Evolutionary conservation across 257 asterid genomes (phyloP).

Genomic region (Hygrophila difformis): DNA sequence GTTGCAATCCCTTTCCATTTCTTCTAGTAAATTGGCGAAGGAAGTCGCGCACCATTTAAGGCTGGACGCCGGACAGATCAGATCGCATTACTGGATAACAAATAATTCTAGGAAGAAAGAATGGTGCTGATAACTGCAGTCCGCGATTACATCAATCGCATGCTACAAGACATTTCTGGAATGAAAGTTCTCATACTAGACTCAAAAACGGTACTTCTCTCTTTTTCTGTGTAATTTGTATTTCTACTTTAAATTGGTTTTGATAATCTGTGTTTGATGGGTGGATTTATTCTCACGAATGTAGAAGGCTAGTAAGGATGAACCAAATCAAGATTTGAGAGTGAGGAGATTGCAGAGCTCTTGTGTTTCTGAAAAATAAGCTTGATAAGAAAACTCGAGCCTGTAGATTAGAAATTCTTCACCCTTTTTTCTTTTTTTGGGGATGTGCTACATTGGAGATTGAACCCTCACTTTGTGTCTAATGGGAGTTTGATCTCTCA

Average conservation of each 20-base stretch:
- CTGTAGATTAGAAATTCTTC: too few species aligned
- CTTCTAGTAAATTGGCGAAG: background rate
- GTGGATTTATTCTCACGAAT: background rate
- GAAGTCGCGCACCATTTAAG: background rate
- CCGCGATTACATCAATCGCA: constrained; percentile 80
- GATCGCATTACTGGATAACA: background rate
- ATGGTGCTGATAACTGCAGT: constrained; percentile 69
- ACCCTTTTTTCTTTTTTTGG: too few species aligned
- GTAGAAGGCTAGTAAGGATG: background rate
- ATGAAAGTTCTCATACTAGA: constrained; percentile 98
- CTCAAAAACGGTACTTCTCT: constrained; percentile 53
- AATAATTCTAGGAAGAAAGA: constrained; percentile 5
- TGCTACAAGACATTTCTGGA: constrained; percentile 89
- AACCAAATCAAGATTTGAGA: background rate
- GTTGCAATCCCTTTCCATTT: background rate
- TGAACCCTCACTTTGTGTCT: too few species aligned
- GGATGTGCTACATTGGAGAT: too few species aligned
- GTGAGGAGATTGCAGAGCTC: too few species aligned
- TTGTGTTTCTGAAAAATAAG: too few species aligned
- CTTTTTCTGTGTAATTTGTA: background rate
- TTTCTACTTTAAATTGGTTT: background rate
- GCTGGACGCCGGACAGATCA: background rate
- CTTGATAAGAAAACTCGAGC: too few species aligned
- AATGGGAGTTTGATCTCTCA: background rate
- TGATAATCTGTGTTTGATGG: background rate